Evolutionary conservation across 129 eudicot species (phyloP), one percentile per base, ranked within the genome.

Genomic region (Silybum marianum): DNA sequence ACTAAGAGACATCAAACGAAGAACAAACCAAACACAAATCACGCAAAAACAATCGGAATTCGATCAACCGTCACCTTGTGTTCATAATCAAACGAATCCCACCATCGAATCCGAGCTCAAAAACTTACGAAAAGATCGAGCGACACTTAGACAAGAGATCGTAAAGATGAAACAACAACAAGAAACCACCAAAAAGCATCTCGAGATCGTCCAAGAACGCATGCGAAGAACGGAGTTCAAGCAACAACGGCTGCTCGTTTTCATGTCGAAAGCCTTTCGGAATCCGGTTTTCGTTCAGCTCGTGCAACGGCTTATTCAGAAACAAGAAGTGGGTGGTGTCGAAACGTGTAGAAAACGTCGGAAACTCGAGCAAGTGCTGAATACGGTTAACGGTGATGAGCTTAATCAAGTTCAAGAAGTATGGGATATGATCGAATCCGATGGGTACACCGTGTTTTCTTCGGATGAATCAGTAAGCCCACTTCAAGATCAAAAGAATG

Each of bases 1-100:
- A 76, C 78, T 95, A 66, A 95, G 86, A 87, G 87, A 77, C 73
- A 90, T 95, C 65, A 92, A 87, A 82, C 85, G 98, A 83, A 86
- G 90, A 71, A 81, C 82, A 63, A 85, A 86, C 13, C 80, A 81
- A 2, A 7, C 89, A 7, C 91, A 85, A 28, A 62, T 34, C 16
- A 22, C 28, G 25, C 90, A 71, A 65, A 84, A 74, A 75, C 87
- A 71, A 77, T 78, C 51, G 7, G 76, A 76, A 22, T 18, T 46
- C 24, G 58, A 85, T 28, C 82, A 60, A 12, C 81, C 69, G 63
- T 44, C 66, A 65, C 32, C 78, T 30, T 82, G 79, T 54, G 72
- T 11, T 23, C 85, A 66, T 10, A 63, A 66, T 11, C 69, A 73
- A 30, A 46, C 67, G 32, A 83, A 75, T 18, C 23, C 76, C 1